Evolutionary conservation across 176 grass and related monocot species (phyloP).

Genomic region (sorghum (Sorghum bicolor)): Sorghum_bicolor_NCBIv3 NC_012879.2:55226501-55227000

Average conservation of each 20-base stretch:
- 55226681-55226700: background rate
- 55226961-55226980: background rate
- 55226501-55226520: background rate
- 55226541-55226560: background rate
- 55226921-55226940: background rate
- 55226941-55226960: background rate
- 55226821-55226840: background rate
- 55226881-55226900: constrained; percentile 1
- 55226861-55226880: background rate
- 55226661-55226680: constrained; percentile 48
- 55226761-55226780: background rate
- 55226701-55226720: background rate
- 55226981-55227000: background rate
- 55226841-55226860: background rate
- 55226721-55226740: background rate
- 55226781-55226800: background rate
- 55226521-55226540: constrained; percentile 14
- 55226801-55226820: background rate
- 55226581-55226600: background rate
- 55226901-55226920: background rate
- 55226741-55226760: background rate
- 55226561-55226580: constrained; percentile 5
- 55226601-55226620: background rate
- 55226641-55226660: background rate
- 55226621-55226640: background rate